Evolutionary conservation across 345 rosid species (phyloP).

Genomic region (Moricandia moricandioides): DNA sequence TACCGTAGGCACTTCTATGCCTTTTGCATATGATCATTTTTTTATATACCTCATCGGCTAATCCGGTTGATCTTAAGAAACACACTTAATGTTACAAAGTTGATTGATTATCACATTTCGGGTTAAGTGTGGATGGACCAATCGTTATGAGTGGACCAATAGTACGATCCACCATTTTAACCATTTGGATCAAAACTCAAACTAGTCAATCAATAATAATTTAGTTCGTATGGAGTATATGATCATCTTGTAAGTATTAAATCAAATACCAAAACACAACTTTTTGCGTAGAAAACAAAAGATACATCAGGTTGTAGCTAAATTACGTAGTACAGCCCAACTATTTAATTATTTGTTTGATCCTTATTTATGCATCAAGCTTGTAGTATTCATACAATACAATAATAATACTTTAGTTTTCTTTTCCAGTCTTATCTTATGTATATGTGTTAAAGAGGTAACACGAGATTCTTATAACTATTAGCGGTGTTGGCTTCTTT

Average conservation of each 20-base stretch:
- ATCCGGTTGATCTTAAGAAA: too few relatives aligned
- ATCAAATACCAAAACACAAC: not conserved
- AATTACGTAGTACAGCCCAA: slow-evolving; percentile 16
- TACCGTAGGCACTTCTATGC: not conserved
- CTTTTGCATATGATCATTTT: not conserved
- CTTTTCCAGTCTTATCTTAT: slow-evolving; percentile 17
- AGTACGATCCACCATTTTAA: too few relatives aligned
- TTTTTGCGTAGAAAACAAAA: not conserved
- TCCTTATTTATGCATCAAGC: slow-evolving; percentile 26
- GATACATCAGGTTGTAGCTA: not conserved
- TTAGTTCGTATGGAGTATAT: too few relatives aligned
- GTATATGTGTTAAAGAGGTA: slow-evolving; percentile 19
- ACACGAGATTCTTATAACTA: not conserved
- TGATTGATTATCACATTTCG: too few relatives aligned
- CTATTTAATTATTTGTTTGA: slow-evolving; percentile 2
- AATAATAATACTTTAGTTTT: not conserved
- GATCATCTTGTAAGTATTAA: not conserved
- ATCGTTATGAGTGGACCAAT: too few relatives aligned
- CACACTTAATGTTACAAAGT: too few relatives aligned
- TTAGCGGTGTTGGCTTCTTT: slow-evolving; percentile 31
- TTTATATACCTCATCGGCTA: too few relatives aligned
- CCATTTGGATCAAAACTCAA: too few relatives aligned
- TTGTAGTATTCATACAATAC: not conserved
- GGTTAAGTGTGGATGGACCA: too few relatives aligned
- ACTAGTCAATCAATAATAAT: too few relatives aligned